Conservation (phyloP, 2,329 filamentous ascomycete genomes). For the Shiraia sp. region DNA sequence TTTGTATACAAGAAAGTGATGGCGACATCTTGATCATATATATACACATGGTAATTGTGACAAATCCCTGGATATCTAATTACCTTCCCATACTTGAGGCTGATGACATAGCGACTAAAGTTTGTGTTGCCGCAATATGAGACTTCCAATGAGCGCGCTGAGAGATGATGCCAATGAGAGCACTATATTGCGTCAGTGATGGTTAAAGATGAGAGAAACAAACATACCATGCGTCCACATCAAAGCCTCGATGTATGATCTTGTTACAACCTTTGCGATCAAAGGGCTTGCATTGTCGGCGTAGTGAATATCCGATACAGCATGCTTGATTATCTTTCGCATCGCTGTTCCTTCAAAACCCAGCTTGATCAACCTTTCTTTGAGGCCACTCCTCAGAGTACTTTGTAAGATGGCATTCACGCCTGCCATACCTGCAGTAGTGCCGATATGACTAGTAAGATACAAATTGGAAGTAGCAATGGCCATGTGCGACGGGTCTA, state of each 20-base stretch:
- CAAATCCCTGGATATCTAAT: no score
- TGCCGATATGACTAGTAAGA: slow-evolving; percentile 18
- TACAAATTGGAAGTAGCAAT: slow-evolving; percentile 29
- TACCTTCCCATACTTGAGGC: no score
- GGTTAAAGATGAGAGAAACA: neutral
- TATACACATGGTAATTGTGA: no score
- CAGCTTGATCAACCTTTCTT: slow-evolving; percentile 11
- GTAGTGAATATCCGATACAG: slow-evolving; percentile 25
- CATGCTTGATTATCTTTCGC: slow-evolving; percentile 21
- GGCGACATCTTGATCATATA: no score
- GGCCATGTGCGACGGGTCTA: slow-evolving; percentile 21
- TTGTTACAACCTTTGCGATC: slow-evolving; percentile 14
- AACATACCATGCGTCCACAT: slow-evolving; percentile 28
- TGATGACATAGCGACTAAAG: no score
- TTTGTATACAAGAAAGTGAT: no score
- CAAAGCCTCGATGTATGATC: slow-evolving; percentile 26
- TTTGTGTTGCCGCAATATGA: slow-evolving; percentile 25
- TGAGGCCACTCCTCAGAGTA: slow-evolving; percentile 18
- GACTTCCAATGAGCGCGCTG: slow-evolving; percentile 18
- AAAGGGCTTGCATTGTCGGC: slow-evolving; percentile 16
- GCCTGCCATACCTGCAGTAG: slow-evolving; percentile 26
- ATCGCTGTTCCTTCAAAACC: slow-evolving; percentile 9
- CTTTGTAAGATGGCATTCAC: slow-evolving; percentile 28
- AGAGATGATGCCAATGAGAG: slow-evolving; percentile 20
- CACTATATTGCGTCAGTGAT: slow-evolving; percentile 11